Evolutionary conservation across 768 basidiomycete genomes (phyloP), one percentile per base, ranked within the genome.

Genomic region (Tubosaeta brunneosetosa): DNA sequence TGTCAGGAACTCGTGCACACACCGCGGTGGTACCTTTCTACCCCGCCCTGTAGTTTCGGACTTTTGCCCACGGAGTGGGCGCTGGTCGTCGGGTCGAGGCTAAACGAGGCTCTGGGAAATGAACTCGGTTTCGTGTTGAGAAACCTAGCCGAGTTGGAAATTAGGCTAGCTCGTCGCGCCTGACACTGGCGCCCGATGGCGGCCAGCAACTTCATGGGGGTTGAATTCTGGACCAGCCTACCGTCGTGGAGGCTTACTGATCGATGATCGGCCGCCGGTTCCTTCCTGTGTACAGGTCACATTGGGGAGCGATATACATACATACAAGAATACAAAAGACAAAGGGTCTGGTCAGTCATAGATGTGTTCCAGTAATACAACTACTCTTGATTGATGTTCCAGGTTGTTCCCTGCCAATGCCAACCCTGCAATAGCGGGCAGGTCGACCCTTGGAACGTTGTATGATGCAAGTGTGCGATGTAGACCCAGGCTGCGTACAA

Each of bases 401-500:
- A 72, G 70, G 54, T 80, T 68, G 38, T 74, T 71, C 9, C 49
- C 51, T 38, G 25, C 50, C 52, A 66, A 17, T 6, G 63, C 59
- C 55, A 52, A 44, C 40, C 49, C 60, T 9, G 86, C 84, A 54
- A 90, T 79, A 40, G 66, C 72, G 8, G 72, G 62, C 4, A 86
- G 50, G 57, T 88, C 79, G 43, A 70, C 73, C 42, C 57, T 74
- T 8, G 87, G 86, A 2, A 90, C 85, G 1, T 80, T 80, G 69
- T 86, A 86, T 17, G 82, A 75, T 19, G 72, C 64, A 36, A 89
- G 74, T 19, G 71, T 81, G 9, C 77, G 78, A 51, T 80, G 75
- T 40, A 91, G 64, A 1, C 81, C 86, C 26, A 91, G 75, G 9
- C 73, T 59, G 2, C 64, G 68, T 13, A 91, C 82, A 12, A 91